These are phyloP conservation scores for Trichophyton mentagrophytes DNA, from an alignment of 2,329 filamentous ascomycete species.

Conservation along the genomic window DNA sequence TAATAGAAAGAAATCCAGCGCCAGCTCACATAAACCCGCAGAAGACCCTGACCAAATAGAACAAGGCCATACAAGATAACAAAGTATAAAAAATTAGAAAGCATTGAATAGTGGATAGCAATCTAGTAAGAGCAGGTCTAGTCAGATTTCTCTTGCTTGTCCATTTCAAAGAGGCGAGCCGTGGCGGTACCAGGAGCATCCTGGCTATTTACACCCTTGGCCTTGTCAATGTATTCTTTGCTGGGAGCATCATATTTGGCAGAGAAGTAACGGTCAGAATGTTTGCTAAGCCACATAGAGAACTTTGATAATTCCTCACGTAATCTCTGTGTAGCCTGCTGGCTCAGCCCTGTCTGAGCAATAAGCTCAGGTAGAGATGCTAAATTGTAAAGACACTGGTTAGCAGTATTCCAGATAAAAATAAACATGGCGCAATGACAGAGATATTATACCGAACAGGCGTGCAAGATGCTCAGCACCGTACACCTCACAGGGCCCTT, in stretches of 20 bases:
- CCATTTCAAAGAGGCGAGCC: conserved; percentile 17
- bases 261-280: conserved; percentile 61
- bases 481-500: conserved; percentile 68
- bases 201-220: conserved; percentile 7
- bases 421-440: neutral
- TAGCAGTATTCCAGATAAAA: conserved; percentile 1
- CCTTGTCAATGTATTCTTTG: conserved; percentile 29
- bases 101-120: neutral
- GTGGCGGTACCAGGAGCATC: conserved; percentile 22
- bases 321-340: conserved; percentile 74
- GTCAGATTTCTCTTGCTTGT: neutral
- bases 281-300: conserved; percentile 68
- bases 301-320: conserved; percentile 82
- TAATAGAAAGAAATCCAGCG: neutral
- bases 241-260: conserved; percentile 32
- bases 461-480: conserved; percentile 85
- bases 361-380: conserved; percentile 86
- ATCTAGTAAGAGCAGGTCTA: neutral
- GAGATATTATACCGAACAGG: conserved; percentile 57
- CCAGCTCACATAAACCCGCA: neutral
- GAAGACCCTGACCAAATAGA: neutral
- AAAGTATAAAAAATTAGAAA: neutral
- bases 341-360: conserved; percentile 96
- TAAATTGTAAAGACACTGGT: conserved; percentile 25
- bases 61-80: neutral